Evolutionary conservation across 768 basidiomycete genomes (phyloP), one percentile per base, ranked within the genome.

Genomic region (Amanita muscaria): DNA sequence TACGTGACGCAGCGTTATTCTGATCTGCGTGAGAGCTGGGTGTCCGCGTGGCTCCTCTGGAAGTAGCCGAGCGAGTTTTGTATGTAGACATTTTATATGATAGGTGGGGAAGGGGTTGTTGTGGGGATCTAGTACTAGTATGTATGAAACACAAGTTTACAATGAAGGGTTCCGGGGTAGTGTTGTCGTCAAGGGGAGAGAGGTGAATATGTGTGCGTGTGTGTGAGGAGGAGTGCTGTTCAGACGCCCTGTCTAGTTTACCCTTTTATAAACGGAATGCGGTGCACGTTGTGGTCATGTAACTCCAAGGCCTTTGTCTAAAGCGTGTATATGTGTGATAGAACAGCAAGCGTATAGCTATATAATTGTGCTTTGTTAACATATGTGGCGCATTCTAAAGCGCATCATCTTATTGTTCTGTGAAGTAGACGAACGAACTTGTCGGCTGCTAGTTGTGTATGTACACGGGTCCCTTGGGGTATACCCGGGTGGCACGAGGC

Each of bases 1-100:
- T 59, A 45, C 56, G 54, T 38, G 51, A 46, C 21, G 35, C 3
- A 15, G 43, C n/a, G n/a, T n/a, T 16, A 36, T 27, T 35, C 18
- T 32, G 29, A 25, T 48, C 23, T 33, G 40, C 22, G 41, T 38
- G 31, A 29, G 43, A 38, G 27, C 3, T 31, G 31, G 29, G n/a
- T n/a, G n/a, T 25, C 24, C 24, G 39, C 19, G 30, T 2, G n/a
- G 37, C 16, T 21, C n/a, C n/a, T n/a, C 23, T 27, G 33, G 33
- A 29, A 16, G 43, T 22, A 27, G 43, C 24, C 5, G 43, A 35
- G n/a, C 44, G 44, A 21, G 44, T 45, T 14, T 14, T 45, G 34
- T 37, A 31, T 11, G 36, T 15, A 39, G 44, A 36, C 44, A 46
- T 46, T 21, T 25, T 33, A 2, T 7, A 16, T 4, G 12, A 18